Base-by-base conservation (phyloP, 2,329 filamentous ascomycete genomes). In the Emmonsiellopsis sp. region DNA sequence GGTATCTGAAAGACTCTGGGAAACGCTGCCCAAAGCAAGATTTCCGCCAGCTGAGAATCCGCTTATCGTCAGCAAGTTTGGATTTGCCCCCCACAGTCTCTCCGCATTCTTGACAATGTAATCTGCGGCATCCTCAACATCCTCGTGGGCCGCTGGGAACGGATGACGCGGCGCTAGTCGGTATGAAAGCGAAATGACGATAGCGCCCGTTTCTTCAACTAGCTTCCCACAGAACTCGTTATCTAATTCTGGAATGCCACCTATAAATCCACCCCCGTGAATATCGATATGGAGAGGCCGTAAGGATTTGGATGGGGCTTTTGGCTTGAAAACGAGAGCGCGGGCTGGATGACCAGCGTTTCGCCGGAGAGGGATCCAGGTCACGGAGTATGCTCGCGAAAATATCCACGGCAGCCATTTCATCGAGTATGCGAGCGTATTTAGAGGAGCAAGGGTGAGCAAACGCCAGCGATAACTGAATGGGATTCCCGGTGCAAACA, bases 11-110 rank as follows among this genome's bases (percentile, higher is more conserved):
- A 62, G 48, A 20, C 56, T 41, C 54, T 62, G 58, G 15, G 61
- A 59, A 40, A 66, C 58, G 20, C 20, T 26, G 3, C 62, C 65
- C 7, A 79, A 54, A 2, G 71, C 73, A 7, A 79, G 62, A 55
- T 73, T 76, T 0, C 66, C 75, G 6, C 77, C 76, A 0, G 70
- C 71, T 1, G 73, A 76, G 32, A 69, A 68, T 0, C 76, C 76
- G 30, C 70, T 68, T 1, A 75, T 61, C 0, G 75, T 78, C 54
- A 78, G 61, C 4, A 73, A 55, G 1, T 63, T 60, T 2, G 69
- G 61, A 59, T 76, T 71, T 1, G 71, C 69, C 10, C 66, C 66
- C 57, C 67, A 70, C 31, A 65, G 55, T 0, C 53, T 49, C 49
- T 64, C 66, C 0, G 73, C 71, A 46, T 77, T 67, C 5, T 65